These are phyloP conservation scores for Clarireedia sp. DNA, from an alignment of 2,329 filamentous ascomycete species.

Conservation along the genomic window DNA sequence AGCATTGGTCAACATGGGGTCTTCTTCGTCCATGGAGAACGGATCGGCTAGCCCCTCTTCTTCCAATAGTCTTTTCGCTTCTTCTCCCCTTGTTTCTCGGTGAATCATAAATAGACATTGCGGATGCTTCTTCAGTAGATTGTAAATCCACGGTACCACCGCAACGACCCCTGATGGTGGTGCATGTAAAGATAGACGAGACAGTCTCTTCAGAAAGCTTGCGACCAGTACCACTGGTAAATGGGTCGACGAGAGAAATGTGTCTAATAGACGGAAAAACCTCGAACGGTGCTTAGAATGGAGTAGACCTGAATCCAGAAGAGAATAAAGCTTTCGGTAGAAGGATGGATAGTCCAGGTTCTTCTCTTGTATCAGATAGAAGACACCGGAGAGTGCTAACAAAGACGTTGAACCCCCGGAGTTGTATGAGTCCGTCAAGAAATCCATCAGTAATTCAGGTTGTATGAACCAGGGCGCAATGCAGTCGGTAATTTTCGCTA, in stretches of 20 bases:
- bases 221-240: conserved; percentile 84
- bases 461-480: conserved; percentile 87
- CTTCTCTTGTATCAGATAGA: conserved; percentile 85
- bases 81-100: conserved; percentile 54
- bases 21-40: conserved; percentile 65
- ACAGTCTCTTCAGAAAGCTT: conserved; percentile 92
- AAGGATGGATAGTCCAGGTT: conserved; percentile 96
- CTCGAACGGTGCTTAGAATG: conserved; percentile 91
- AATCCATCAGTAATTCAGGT: conserved; percentile 88
- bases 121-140: conserved; percentile 82
- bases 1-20: conserved; percentile 78
- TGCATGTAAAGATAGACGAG: conserved; percentile 74
- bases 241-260: conserved; percentile 85
- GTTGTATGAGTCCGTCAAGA: conserved; percentile 90
- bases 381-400: conserved; percentile 83
- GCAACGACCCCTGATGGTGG: conserved; percentile 85
- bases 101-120: conserved; percentile 96
- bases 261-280: conserved; percentile 88
- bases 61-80: conserved; percentile 51
- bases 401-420: conserved; percentile 79
- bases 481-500: conserved; percentile 65
- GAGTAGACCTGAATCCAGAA: conserved; percentile 76
- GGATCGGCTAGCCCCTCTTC: conserved; percentile 59
- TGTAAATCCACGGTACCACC: conserved; percentile 90
- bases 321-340: conserved; percentile 86